Percentiles rank a stretch among this genome's conserved stretches.
Evolutionary conservation across 805 yeast species (phyloP).

Genomic region (Candida hispaniensis): DNA sequence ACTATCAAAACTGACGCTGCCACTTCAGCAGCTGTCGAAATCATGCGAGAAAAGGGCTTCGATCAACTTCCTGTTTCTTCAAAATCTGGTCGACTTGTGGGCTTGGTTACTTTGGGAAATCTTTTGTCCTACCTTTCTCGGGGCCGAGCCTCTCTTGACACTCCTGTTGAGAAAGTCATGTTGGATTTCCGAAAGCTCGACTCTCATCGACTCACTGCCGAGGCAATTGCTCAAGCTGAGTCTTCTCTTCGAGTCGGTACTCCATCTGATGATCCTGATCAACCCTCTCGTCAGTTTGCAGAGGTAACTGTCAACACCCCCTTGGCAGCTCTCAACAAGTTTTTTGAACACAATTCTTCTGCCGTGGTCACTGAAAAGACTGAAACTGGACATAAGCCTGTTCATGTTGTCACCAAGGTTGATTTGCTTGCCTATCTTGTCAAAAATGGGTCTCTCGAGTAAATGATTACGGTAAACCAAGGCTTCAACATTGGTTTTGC

Average conservation of each 20-base stretch:
- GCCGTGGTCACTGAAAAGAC: constrained; percentile 63
- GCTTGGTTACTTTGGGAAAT: constrained; percentile 66
- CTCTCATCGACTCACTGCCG: constrained; percentile 40
- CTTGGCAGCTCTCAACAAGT: constrained; percentile 56
- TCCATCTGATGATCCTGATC: constrained; percentile 22
- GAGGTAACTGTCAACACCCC: constrained; percentile 56
- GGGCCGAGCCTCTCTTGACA: constrained; percentile 44
- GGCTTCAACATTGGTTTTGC: too few species aligned
- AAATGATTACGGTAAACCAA: neutral
- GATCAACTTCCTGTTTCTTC: constrained; percentile 76
- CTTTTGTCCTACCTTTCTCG: constrained; percentile 57
- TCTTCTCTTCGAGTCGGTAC: constrained; percentile 17
- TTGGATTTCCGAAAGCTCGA: constrained; percentile 65
- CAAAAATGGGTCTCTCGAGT: constrained; percentile 20
- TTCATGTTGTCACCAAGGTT: constrained; percentile 80
- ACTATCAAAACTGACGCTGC: constrained; percentile 53
- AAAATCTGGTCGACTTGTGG: constrained; percentile 49
- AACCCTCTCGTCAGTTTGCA: constrained; percentile 53
- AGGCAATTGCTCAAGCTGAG: constrained; percentile 34
- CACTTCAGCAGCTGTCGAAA: constrained; percentile 53
- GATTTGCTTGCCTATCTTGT: constrained; percentile 50
- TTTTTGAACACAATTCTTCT: constrained; percentile 75
- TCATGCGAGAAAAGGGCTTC: constrained; percentile 64
- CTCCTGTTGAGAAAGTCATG: constrained; percentile 48
- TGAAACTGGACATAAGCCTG: constrained; percentile 45